Percentiles rank a stretch among this genome's conserved stretches.
These are phyloP conservation scores for Cutaneotrichosporon mucoides DNA, from an alignment of 1,284 basidiomycete genomes.

Conservation along the genomic window DNA sequence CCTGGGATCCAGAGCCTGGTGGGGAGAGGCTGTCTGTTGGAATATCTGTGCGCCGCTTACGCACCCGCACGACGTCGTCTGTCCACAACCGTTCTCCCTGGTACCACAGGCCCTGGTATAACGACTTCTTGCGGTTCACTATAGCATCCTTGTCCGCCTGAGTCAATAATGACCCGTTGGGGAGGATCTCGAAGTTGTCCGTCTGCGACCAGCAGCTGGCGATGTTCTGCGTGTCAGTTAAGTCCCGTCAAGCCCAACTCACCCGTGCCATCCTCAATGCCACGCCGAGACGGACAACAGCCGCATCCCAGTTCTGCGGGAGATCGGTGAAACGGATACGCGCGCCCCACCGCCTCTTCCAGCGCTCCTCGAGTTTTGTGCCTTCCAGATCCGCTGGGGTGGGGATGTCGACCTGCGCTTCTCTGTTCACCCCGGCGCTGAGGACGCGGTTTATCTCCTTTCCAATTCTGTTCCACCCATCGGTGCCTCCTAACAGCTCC, in stretches of 20 bases:
- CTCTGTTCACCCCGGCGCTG: conserved; percentile 22
- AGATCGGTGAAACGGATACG: conserved; percentile 31
- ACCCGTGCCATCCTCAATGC: conserved; percentile 34
- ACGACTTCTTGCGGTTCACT: conserved; percentile 24
- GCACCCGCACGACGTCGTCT: conserved; percentile 73
- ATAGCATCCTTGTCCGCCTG: conserved; percentile 28
- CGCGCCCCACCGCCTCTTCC: conserved; percentile 31
- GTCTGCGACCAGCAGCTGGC: conserved; percentile 37
- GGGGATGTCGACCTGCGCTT: conserved; percentile 17
- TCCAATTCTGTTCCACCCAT: conserved; percentile 30
- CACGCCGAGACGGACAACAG: conserved; percentile 27
- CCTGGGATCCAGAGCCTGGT: conserved; percentile 21
- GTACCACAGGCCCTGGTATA: conserved; percentile 74
- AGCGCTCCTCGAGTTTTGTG: conserved; percentile 20
- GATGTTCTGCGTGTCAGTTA: conserved; percentile 25
- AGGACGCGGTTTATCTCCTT: conserved; percentile 26
- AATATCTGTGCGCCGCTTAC: conserved; percentile 26
- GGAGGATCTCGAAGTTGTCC: conserved; percentile 33
- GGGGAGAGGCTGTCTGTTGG: conserved; percentile 20
- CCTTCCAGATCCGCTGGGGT: conserved; percentile 14
- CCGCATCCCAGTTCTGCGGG: conserved; percentile 27
- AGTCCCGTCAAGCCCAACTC: conserved; percentile 8
- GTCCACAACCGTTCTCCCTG: conserved; percentile 83
- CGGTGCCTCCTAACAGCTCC: conserved; percentile 30
- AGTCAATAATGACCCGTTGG: conserved; percentile 4